These are phyloP conservation scores for Fonsecaea monophora DNA, from an alignment of 2,329 filamentous ascomycete genomes.

Conservation along the genomic window DNA sequence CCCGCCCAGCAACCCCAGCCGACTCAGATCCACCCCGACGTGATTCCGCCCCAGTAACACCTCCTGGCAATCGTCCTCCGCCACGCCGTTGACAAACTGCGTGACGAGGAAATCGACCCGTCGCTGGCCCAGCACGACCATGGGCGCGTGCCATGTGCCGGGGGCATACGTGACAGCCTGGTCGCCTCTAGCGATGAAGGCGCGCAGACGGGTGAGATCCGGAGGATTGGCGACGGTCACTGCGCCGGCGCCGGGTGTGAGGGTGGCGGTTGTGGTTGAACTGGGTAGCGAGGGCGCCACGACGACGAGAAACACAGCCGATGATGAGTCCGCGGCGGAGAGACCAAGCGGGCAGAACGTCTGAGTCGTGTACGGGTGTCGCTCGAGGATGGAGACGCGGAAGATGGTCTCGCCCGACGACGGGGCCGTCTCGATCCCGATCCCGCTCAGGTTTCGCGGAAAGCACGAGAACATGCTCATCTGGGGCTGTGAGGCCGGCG, in stretches of 20 bases:
- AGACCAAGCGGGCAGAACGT: conserved; percentile 78
- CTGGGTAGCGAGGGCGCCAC: conserved; percentile 75
- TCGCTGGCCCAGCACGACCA: conserved; percentile 78
- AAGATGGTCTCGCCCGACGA: conserved; percentile 55
- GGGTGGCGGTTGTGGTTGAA: conserved; percentile 44
- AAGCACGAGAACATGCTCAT: conserved; percentile 92
- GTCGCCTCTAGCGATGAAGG: conserved; percentile 76
- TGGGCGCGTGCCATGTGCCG: conserved; percentile 95
- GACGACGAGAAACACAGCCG: conserved; percentile 73
- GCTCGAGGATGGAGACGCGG: conserved; percentile 76
- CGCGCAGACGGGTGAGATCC: conserved; percentile 71
- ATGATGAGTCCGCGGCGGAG: conserved; percentile 24
- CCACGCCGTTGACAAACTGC: conserved; percentile 85
- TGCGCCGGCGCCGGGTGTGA: conserved; percentile 42
- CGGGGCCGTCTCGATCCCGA: conserved; percentile 23
- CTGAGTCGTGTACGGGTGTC: conserved; percentile 93
- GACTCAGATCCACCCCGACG: conserved; percentile 21
- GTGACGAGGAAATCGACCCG: conserved; percentile 86
- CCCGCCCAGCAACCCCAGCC: conserved; percentile 3
- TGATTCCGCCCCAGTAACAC: conserved; percentile 29
- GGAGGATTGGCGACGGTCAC: conserved; percentile 63
- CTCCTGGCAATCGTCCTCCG: conserved; percentile 80
- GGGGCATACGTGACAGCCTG: conserved; percentile 92
- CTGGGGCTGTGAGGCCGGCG: conserved; percentile 59
- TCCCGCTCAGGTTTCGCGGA: conserved; percentile 61